Conservation (phyloP, 768 basidiomycete genomes). For the Serpula lacrymans region DNA sequence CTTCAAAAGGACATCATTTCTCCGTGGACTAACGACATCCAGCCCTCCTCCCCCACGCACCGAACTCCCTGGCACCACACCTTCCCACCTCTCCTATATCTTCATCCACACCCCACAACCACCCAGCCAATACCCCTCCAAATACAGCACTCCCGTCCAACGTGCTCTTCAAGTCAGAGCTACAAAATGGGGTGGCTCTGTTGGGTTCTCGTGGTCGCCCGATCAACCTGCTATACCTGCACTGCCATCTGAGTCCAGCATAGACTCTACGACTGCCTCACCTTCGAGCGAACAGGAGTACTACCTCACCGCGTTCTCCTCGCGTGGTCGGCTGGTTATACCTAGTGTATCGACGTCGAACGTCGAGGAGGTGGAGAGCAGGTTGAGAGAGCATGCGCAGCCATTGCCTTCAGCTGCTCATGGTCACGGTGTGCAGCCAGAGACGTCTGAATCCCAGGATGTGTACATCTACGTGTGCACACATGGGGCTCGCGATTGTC, state of each 20-base stretch:
- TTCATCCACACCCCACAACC: slow-evolving; percentile 50
- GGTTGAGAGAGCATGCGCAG: slow-evolving; percentile 28
- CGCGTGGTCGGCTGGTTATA: slow-evolving; percentile 47
- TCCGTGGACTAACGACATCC: slow-evolving; percentile 1
- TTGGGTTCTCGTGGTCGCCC: slow-evolving; percentile 59
- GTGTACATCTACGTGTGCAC: slow-evolving; percentile 70
- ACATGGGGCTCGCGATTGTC: slow-evolving; percentile 74
- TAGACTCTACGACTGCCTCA: slow-evolving; percentile 1
- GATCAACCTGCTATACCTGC: slow-evolving; percentile 15
- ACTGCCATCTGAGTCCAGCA: not conserved
- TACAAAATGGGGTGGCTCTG: slow-evolving; percentile 47
- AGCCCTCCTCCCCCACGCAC: not conserved
- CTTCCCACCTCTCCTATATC: slow-evolving; percentile 50
- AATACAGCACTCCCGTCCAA: slow-evolving; percentile 46
- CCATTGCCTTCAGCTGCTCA: slow-evolving; percentile 20
- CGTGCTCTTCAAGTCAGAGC: slow-evolving; percentile 44
- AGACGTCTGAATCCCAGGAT: slow-evolving; percentile 15
- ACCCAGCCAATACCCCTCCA: slow-evolving; percentile 47
- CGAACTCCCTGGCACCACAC: slow-evolving; percentile 47
- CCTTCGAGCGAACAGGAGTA: slow-evolving; percentile 22
- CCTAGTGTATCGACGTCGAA: slow-evolving; percentile 47
- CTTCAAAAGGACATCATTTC: too few species aligned
- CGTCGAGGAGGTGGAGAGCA: slow-evolving; percentile 42
- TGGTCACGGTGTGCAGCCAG: too few species aligned
- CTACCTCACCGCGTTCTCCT: slow-evolving; percentile 52